A percentile compares a stretch with the other conserved stretches of the same genome.
phyloP scores from a whole-genome alignment of 352 stramenopile genomes.

The Globisporangium perplexum region DNA sequence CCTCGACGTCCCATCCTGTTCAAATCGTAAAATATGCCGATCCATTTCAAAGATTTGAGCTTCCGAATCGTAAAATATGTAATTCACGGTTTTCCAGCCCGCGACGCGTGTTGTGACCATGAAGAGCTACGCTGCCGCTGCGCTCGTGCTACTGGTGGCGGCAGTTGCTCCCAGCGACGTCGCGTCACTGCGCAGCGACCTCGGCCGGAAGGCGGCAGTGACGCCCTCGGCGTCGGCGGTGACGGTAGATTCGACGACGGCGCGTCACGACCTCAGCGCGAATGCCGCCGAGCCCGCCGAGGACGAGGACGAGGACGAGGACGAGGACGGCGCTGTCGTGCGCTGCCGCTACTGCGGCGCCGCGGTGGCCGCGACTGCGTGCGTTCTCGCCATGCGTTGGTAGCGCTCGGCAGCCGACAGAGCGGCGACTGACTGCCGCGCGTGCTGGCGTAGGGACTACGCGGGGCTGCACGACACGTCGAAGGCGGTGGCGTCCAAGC shows the following conservation, averaged over 20 bases:
- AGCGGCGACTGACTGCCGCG: not conserved
- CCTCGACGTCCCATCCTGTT: conserved; percentile 33
- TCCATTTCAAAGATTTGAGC: too few species aligned
- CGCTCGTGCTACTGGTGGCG: not conserved
- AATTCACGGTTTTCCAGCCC: too few species aligned
- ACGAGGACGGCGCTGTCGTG: conserved; percentile 27
- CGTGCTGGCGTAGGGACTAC: conserved; percentile 41
- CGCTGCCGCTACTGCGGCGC: conserved; percentile 79
- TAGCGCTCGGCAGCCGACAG: too few species aligned
- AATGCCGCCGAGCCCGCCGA: conserved; percentile 7
- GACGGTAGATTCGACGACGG: too few species aligned
- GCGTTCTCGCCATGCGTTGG: not conserved
- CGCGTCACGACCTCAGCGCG: not conserved
- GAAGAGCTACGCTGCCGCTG: not conserved
- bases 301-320: conserved; percentile 11
- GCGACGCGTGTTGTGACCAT: not conserved
- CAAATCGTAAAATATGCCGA: too few species aligned
- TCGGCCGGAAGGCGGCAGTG: not conserved
- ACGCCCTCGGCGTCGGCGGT: not conserved
- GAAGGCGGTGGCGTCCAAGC: conserved; percentile 55
- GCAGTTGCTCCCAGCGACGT: not conserved
- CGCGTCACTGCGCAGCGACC: not conserved
- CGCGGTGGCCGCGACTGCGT: conserved; percentile 62
- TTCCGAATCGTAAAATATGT: too few species aligned
- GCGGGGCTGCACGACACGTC: conserved; percentile 66